Base-by-base conservation (phyloP, 176 grass and related monocot genomes). In the Dendrocalamus sinicus region DNA sequence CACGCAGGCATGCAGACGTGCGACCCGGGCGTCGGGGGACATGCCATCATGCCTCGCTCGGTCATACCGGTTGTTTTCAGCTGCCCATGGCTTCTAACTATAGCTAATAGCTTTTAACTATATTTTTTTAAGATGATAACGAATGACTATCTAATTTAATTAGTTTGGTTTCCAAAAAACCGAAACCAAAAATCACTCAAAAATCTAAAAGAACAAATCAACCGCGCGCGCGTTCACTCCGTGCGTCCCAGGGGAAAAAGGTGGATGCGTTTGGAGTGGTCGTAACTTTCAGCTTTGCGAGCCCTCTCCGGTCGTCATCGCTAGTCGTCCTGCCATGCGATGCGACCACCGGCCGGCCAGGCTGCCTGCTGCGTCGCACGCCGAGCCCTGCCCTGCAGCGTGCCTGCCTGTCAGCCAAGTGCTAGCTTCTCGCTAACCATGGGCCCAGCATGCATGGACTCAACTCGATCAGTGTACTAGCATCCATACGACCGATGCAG, bases 261-360 rank as follows among this genome's bases (percentile, higher is more conserved):
- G 15, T 16, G 6, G 54, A 0, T 16, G 50, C 9, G 4, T 14
- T 22, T 4, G 28, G 46, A 23, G 6, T 7, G 50, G 68, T 19
- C 17, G 53, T 12, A 39, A 4, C 24, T 51, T 87, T 66, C 7
- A 11, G 54, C 30, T 72, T 72, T 71, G 76, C 32, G 45, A 53
- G 57, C 58, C n/a, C 44, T 55, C 72, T 23, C 58, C 59, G n/a
- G 78, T 81, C 85, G 78, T 81, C 85, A 81, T 81, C 78, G 67
- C 69, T 16, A 24, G 44, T 2, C 17, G 44, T 2, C 17, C 50
- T 12, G 67, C 40, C 19, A 13, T 13, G 73, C 51, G 73, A 13
- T 13, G 73, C 51, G 73, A 37, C 72, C 50, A n/a, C 73, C 30
- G 45, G 28, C 44, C 61, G 62, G 77, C 32, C 78, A 8, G 8